Percentiles rank a stretch among this genome's conserved stretches.
Conservation (phyloP, 257 asterid species). For the Verbena officinalis region DNA sequence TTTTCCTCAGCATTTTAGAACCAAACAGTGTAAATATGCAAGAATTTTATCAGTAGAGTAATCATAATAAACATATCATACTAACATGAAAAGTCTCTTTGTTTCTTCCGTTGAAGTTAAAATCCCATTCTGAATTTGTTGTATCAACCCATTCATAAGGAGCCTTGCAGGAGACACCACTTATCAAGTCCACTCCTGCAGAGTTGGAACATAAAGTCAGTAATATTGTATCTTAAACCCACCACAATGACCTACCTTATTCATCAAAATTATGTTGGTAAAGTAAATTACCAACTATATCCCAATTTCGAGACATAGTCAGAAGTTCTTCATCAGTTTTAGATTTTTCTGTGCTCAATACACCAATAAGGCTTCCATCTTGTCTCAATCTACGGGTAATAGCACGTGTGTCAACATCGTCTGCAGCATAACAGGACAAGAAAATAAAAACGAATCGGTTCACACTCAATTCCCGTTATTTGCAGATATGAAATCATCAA, state of each 20-base stretch:
- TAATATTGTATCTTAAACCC: not conserved
- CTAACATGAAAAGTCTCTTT: constrained; percentile 59
- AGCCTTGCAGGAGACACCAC: constrained; percentile 78
- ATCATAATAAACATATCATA: constrained; percentile 17
- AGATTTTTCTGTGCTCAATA: constrained; percentile 78
- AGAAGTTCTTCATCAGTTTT: constrained; percentile 83
- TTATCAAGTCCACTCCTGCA: constrained; percentile 92
- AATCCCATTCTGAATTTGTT: constrained; percentile 79
- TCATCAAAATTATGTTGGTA: constrained; percentile 4
- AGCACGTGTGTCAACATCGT: constrained; percentile 97
- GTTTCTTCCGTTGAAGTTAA: constrained; percentile 51
- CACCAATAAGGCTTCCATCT: constrained; percentile 97
- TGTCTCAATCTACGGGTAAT: constrained; percentile 85
- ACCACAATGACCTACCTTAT: not conserved
- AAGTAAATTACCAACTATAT: constrained; percentile 70
- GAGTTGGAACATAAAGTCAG: constrained; percentile 19
- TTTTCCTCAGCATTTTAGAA: too few relatives aligned
- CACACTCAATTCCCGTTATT: constrained; percentile 5
- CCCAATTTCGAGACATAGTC: constrained; percentile 73
- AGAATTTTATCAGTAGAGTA: constrained; percentile 1
- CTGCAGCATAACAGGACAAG: constrained; percentile 44
- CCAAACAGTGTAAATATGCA: constrained; percentile 6
- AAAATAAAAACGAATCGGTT: constrained; percentile 26
- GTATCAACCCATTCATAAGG: constrained; percentile 83
- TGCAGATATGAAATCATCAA: constrained; percentile 17